phyloP scores from a whole-genome alignment of 1,139 yeast species.

The Protomyces arabidopsidicola region DNA sequence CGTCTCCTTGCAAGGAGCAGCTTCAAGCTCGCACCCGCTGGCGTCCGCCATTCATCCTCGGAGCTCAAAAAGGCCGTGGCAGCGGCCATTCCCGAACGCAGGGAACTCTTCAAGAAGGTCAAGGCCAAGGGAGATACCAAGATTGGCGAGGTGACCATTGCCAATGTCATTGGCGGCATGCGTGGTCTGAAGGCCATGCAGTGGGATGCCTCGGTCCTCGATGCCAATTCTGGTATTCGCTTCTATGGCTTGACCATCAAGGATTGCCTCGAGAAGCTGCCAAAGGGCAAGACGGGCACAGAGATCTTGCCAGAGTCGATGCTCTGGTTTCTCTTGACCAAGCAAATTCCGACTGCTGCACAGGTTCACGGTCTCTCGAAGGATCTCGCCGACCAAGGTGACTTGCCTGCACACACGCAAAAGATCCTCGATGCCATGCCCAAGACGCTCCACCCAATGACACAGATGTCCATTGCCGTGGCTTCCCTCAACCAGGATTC shows the following conservation, averaged over 20 bases:
- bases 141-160: constrained; percentile 41
- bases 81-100: constrained; percentile 45
- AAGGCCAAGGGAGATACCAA: constrained; percentile 40
- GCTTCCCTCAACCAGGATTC: constrained; percentile 89
- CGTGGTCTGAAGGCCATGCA: constrained; percentile 50
- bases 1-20: not conserved
- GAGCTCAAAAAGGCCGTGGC: constrained; percentile 41
- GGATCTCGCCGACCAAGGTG: constrained; percentile 80
- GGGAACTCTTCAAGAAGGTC: constrained; percentile 42
- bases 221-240: constrained; percentile 51
- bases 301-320: constrained; percentile 70
- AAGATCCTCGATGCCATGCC: constrained; percentile 81
- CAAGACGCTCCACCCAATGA: constrained; percentile 90
- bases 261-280: constrained; percentile 48
- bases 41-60: constrained; percentile 29
- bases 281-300: constrained; percentile 42
- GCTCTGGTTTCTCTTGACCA: constrained; percentile 70
- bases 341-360: constrained; percentile 66
- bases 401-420: constrained; percentile 77
- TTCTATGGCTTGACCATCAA: constrained; percentile 53
- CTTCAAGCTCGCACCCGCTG: not conserved
- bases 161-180: constrained; percentile 52
- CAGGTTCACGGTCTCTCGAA: constrained; percentile 72
- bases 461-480: constrained; percentile 89
- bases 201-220: constrained; percentile 55